Evolutionary conservation across 306 rosid species (phyloP).

Genomic region (Urtica urens): DNA sequence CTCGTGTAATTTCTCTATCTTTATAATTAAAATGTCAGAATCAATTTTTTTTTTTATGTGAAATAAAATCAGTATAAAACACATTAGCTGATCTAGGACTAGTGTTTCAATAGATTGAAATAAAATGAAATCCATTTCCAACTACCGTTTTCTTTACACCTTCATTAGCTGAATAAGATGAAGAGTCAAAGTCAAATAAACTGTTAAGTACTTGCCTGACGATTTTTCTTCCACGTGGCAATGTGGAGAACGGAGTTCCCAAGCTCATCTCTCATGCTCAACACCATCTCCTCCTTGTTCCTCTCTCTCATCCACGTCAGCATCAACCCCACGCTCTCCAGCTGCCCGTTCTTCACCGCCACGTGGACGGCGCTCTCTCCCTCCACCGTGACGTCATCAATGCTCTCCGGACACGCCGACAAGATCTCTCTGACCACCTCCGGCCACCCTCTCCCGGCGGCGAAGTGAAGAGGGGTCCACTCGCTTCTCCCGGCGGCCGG

Average conservation of each 20-base stretch:
- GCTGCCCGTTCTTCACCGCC: conserved; percentile 23
- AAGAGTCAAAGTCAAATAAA: too few species aligned
- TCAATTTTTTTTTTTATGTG: too few species aligned
- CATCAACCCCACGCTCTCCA: conserved; percentile 7
- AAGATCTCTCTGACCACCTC: conserved; percentile 19
- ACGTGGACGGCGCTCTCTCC: conserved; percentile 22
- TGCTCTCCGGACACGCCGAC: conserved; percentile 20
- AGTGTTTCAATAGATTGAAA: too few species aligned
- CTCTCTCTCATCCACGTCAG: conserved; percentile 3
- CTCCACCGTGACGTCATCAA: conserved; percentile 15
- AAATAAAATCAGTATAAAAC: too few species aligned
- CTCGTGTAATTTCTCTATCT: too few species aligned
- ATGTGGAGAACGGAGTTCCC: conserved; percentile 23
- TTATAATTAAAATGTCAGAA: too few species aligned
- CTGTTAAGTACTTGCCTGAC: conserved; percentile 6
- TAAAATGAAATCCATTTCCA: too few species aligned
- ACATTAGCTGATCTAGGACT: too few species aligned
- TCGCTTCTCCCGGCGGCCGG: conserved; percentile 13
- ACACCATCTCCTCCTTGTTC: conserved; percentile 1
- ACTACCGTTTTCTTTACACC: too few species aligned
- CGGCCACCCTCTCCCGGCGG: conserved; percentile 19
- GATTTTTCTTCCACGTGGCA: conserved; percentile 26
- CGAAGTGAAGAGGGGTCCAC: conserved; percentile 29
- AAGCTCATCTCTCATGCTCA: conserved; percentile 9
- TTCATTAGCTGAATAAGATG: too few species aligned